A percentile compares a stretch with the other conserved stretches of the same genome.
These are phyloP conservation scores for Backusella liffmaniae DNA, from an alignment of 192 early-diverging fungal genomes.

Conservation along the genomic window DNA sequence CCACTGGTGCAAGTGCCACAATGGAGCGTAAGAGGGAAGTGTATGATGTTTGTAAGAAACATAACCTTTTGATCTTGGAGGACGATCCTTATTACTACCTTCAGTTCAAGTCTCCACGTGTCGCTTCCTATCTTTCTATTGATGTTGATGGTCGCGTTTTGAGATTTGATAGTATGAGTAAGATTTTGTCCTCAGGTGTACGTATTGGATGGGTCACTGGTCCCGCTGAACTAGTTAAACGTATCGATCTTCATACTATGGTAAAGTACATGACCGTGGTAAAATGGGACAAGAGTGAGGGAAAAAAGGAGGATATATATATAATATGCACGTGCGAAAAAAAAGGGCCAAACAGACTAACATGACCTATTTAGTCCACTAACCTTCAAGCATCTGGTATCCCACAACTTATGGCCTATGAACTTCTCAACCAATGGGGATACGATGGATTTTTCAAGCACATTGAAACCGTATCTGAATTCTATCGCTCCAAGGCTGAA, in stretches of 20 bases:
- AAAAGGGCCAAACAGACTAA: background rate
- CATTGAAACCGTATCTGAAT: slow-evolving; percentile 60
- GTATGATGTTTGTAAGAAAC: slow-evolving; percentile 72
- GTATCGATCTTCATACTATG: slow-evolving; percentile 76
- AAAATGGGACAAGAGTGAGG: background rate
- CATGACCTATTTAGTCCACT: slow-evolving; percentile 55
- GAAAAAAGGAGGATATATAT: background rate
- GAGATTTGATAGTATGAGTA: slow-evolving; percentile 91
- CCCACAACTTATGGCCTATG: slow-evolving; percentile 72
- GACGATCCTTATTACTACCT: slow-evolving; percentile 97
- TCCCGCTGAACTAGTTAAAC: slow-evolving; percentile 65
- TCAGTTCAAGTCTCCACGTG: slow-evolving; percentile 52
- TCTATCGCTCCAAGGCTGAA: slow-evolving; percentile 74
- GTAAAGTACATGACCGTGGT: slow-evolving; percentile 19
- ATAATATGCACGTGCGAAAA: background rate
- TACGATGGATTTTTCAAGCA: slow-evolving; percentile 76
- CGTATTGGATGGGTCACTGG: slow-evolving; percentile 82
- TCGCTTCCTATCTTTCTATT: slow-evolving; percentile 80
- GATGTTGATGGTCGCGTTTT: slow-evolving; percentile 88
- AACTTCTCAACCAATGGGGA: slow-evolving; percentile 79
- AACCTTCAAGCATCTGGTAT: slow-evolving; percentile 84
- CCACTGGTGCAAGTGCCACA: slow-evolving; percentile 82
- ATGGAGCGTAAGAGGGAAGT: slow-evolving; percentile 73
- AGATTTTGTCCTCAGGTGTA: slow-evolving; percentile 85
- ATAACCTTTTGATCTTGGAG: slow-evolving; percentile 86